Conservation (phyloP, 2,329 filamentous ascomycete species). For the Parastagonospora avenae region DNA sequence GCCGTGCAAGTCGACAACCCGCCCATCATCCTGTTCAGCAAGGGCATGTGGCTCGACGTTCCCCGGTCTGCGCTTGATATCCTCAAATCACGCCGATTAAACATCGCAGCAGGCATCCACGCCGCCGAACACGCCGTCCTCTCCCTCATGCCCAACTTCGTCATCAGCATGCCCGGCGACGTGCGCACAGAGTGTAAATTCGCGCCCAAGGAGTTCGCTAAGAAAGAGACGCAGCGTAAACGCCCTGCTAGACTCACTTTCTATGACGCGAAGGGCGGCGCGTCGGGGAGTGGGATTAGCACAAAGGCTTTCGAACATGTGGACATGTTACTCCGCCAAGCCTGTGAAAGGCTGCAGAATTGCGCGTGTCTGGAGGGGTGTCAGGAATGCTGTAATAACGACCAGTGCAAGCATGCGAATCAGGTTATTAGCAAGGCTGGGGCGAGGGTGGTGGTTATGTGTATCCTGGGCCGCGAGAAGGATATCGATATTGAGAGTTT, state of each 20-base stretch:
- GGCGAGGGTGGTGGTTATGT: constrained; percentile 78
- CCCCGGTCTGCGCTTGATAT: constrained; percentile 80
- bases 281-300: constrained; percentile 81
- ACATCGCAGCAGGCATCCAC: constrained; percentile 88
- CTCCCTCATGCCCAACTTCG: constrained; percentile 85
- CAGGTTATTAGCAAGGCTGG: constrained; percentile 94
- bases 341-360: constrained; percentile 73
- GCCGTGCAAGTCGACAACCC: constrained; percentile 93
- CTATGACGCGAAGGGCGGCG: constrained; percentile 91
- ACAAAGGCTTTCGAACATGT: constrained; percentile 94
- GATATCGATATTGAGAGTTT: constrained; percentile 83
- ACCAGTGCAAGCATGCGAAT: constrained; percentile 83
- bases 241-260: constrained; percentile 88
- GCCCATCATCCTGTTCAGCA: constrained; percentile 80
- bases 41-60: constrained; percentile 95
- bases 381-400: constrained; percentile 85
- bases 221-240: constrained; percentile 71
- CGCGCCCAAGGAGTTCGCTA: constrained; percentile 83
- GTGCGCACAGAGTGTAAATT: constrained; percentile 95
- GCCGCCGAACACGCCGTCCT: constrained; percentile 92
- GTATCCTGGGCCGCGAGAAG: constrained; percentile 71
- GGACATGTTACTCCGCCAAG: constrained; percentile 76
- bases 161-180: constrained; percentile 87
- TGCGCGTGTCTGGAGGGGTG: constrained; percentile 83
- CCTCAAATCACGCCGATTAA: constrained; percentile 71